These are phyloP conservation scores for Venturiaceae sp. DNA, from an alignment of 2,329 filamentous ascomycete species.

Conservation along the genomic window DNA sequence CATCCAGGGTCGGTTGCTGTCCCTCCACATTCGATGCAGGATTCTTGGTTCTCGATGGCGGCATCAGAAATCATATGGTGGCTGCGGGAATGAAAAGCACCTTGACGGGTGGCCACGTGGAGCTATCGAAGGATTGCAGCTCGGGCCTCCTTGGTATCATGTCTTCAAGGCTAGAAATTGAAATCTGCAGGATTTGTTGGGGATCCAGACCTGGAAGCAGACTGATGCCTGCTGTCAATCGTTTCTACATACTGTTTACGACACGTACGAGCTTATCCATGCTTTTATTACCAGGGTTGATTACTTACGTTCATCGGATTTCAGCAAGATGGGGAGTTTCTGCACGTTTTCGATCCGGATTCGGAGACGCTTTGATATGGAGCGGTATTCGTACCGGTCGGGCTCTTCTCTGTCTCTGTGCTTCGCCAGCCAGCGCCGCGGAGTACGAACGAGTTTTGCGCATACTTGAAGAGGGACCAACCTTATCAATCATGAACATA, in stretches of 20 bases:
- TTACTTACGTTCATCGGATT: background rate
- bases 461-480: no score
- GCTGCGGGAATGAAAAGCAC: no score
- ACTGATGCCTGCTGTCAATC: background rate
- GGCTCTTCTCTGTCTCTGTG: background rate
- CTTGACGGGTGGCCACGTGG: background rate
- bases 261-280: background rate
- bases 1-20: no score
- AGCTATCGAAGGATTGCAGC: background rate
- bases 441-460: background rate
- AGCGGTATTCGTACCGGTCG: background rate
- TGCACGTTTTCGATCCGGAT: background rate
- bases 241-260: background rate
- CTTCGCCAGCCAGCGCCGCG: background rate
- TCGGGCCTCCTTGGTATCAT: background rate
- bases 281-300: background rate
- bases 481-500: background rate
- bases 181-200: background rate
- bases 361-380: background rate
- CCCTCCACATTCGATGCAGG: background rate
- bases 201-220: background rate
- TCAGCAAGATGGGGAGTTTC: background rate
- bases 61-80: no score
- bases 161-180: background rate
- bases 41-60: background rate